Percentiles rank a stretch among this genome's conserved stretches.
Evolutionary conservation across 2,329 filamentous ascomycete species (phyloP).

Genomic region (Xylaria sp.): DNA sequence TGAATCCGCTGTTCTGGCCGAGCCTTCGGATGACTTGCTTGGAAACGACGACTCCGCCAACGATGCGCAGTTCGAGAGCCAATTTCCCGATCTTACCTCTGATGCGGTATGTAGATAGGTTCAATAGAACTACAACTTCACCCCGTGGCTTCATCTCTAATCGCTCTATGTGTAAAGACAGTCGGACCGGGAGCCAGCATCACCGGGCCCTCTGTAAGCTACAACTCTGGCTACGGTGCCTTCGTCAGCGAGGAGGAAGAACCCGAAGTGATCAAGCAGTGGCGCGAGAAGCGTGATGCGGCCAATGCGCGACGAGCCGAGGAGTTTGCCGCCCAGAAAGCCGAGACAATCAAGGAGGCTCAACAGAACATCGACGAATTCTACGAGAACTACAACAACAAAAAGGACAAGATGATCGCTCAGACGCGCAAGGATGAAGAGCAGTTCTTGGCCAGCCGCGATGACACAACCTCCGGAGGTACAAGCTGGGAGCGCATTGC

Average conservation of each 20-base stretch:
- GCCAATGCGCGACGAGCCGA: constrained; percentile 79
- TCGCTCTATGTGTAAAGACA: constrained; percentile 41
- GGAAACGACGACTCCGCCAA: constrained; percentile 49
- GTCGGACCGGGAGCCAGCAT: constrained; percentile 74
- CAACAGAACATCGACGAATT: constrained; percentile 96
- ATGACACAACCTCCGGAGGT: constrained; percentile 89
- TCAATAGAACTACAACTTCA: not conserved
- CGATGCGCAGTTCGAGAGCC: constrained; percentile 67
- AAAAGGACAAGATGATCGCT: constrained; percentile 87
- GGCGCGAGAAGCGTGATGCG: constrained; percentile 84
- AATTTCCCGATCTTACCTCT: constrained; percentile 73
- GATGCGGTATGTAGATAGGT: constrained; percentile 57
- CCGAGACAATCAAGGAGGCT: constrained; percentile 80
- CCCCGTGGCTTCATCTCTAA: constrained; percentile 9
- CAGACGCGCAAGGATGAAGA: constrained; percentile 90
- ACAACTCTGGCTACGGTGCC: constrained; percentile 57
- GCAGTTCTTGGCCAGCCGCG: constrained; percentile 79
- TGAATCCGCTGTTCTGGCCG: constrained; percentile 61
- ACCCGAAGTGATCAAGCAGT: constrained; percentile 81
- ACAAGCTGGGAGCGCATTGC: constrained; percentile 98
- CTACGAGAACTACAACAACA: constrained; percentile 98
- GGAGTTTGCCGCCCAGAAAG: constrained; percentile 75
- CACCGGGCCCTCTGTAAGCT: constrained; percentile 63
- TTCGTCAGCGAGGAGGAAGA: constrained; percentile 67
- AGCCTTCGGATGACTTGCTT: constrained; percentile 66